These are phyloP conservation scores for Saccharum spontaneum DNA, from an alignment of 176 grass and related monocot genomes.

Conservation along the genomic window DNA sequence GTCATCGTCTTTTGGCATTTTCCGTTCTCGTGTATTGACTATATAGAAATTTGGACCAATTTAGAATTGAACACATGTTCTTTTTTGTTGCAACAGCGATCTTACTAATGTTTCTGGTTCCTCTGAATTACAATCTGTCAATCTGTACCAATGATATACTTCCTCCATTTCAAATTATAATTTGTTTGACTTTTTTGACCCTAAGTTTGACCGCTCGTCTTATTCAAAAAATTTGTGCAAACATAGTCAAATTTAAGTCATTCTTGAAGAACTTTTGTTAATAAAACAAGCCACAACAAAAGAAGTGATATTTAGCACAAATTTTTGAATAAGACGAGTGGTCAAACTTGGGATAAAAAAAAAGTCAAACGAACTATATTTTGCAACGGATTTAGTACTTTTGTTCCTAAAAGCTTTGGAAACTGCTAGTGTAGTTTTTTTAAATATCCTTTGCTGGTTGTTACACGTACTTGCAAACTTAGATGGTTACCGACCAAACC, in stretches of 20 bases:
- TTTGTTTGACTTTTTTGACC: no score
- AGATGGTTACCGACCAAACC: not conserved
- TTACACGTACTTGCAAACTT: not conserved
- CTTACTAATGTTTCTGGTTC: not conserved
- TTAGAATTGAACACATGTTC: slow-evolving; percentile 29
- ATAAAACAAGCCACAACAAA: no score
- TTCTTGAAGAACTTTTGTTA: no score
- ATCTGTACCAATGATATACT: not conserved
- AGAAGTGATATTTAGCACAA: no score
- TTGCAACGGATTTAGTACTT: not conserved
- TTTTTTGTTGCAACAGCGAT: not conserved
- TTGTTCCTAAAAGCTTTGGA: not conserved
- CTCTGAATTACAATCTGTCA: not conserved
- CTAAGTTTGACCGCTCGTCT: no score
- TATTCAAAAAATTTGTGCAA: no score
- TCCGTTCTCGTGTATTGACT: slow-evolving; percentile 32
- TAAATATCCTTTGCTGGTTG: not conserved
- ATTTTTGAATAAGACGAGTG: no score
- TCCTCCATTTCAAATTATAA: no score
- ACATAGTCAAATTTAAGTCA: no score
- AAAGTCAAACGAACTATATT: no score
- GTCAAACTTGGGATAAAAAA: no score
- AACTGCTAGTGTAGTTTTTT: not conserved
- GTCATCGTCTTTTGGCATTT: slow-evolving; percentile 28
- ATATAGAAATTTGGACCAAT: slow-evolving; percentile 47